Evolutionary conservation across 2,329 filamentous ascomycete genomes (phyloP).

Genomic region (Microsporum ferrugineum): DNA sequence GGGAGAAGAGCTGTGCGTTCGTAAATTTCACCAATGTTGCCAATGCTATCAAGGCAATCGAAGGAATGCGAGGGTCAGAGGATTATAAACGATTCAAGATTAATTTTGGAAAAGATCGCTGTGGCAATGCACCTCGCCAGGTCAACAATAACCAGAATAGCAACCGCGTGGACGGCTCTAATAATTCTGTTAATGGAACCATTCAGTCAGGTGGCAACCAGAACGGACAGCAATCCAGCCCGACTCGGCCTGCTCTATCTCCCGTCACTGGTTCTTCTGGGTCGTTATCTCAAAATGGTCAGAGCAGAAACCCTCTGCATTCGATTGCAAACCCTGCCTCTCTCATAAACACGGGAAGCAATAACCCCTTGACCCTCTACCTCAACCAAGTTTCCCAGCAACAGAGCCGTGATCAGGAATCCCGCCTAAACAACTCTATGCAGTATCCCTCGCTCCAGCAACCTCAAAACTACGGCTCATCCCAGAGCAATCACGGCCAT

Average conservation of each 20-base stretch:
- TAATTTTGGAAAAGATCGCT: constrained; percentile 98
- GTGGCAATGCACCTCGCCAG: constrained; percentile 90
- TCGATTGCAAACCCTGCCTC: constrained; percentile 51
- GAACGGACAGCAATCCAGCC: constrained; percentile 47
- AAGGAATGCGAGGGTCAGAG: constrained; percentile 84
- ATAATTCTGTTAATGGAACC: constrained; percentile 44
- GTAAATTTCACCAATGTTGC: constrained; percentile 99
- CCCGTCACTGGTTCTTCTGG: constrained; percentile 45
- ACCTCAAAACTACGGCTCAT: constrained; percentile 52
- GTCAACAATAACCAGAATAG: constrained; percentile 54
- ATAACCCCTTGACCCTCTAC: constrained; percentile 88
- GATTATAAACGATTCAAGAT: constrained; percentile 99
- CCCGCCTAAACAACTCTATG: constrained; percentile 33
- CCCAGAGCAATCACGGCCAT: constrained; percentile 41
- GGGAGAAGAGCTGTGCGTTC: constrained; percentile 98
- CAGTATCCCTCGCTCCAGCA: constrained; percentile 40
- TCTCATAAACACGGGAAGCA: constrained; percentile 65
- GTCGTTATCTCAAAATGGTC: constrained; percentile 40
- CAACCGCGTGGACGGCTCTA: constrained; percentile 52
- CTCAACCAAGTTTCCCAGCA: constrained; percentile 60
- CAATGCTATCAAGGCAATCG: constrained; percentile 98
- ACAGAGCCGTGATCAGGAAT: constrained; percentile 56
- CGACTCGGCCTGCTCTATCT: constrained; percentile 44
- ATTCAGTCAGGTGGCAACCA: constrained; percentile 45
- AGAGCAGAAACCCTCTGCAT: constrained; percentile 46